These are phyloP conservation scores for Phaeotremella skinneri DNA, from an alignment of 768 basidiomycete genomes.

Conservation along the genomic window DNA sequence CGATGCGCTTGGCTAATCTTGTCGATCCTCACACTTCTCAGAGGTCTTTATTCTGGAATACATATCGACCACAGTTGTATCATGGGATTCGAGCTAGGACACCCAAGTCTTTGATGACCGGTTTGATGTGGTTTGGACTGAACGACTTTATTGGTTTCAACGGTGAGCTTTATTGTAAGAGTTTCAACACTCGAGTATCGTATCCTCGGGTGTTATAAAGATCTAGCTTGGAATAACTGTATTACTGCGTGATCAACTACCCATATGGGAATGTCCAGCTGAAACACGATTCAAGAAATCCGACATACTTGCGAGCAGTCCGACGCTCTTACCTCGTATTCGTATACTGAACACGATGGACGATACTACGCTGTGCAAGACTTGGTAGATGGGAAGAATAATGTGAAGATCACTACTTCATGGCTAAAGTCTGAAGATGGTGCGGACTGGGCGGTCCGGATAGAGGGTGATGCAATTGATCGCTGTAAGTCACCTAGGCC, in stretches of 20 bases:
- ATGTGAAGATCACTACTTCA: slow-evolving; percentile 78
- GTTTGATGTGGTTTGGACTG: slow-evolving; percentile 90
- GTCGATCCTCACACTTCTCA: not conserved
- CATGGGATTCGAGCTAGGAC: slow-evolving; percentile 83
- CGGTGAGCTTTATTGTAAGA: slow-evolving; percentile 45
- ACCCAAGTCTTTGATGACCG: slow-evolving; percentile 86
- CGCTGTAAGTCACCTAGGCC: slow-evolving; percentile 41
- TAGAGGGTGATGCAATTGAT: slow-evolving; percentile 31
- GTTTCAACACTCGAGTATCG: no score
- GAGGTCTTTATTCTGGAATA: slow-evolving; percentile 69
- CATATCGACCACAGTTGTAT: slow-evolving; percentile 90
- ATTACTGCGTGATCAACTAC: slow-evolving; percentile 3
- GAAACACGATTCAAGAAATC: slow-evolving; percentile 56
- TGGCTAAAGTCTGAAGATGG: slow-evolving; percentile 78
- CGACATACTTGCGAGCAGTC: slow-evolving; percentile 87
- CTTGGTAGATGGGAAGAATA: slow-evolving; percentile 75
- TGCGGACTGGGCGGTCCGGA: slow-evolving; percentile 54
- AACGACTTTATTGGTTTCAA: slow-evolving; percentile 69
- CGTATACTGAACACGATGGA: slow-evolving; percentile 83
- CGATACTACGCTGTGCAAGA: slow-evolving; percentile 82
- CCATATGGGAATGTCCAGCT: no score
- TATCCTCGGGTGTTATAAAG: no score
- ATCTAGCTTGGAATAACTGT: not conserved
- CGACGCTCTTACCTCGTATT: slow-evolving; percentile 75
- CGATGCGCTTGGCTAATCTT: not conserved